Evolutionary conservation across 2,329 filamentous ascomycete genomes (phyloP), one percentile per base, ranked within the genome.

Genomic region (Paecilomyces formosus): DNA sequence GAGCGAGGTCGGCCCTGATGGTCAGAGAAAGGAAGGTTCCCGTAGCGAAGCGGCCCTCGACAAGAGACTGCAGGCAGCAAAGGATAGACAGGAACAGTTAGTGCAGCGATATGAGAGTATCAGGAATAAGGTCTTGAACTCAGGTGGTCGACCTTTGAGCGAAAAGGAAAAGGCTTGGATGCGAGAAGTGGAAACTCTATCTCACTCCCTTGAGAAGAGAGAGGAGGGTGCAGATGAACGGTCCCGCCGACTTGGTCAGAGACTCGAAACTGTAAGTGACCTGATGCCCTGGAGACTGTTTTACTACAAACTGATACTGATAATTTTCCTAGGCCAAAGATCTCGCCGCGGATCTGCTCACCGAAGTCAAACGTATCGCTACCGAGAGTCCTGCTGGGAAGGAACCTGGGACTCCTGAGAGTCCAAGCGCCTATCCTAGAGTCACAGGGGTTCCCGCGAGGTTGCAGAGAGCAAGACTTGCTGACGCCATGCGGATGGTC

Each of bases 401-500:
- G 24, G 70, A 71, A 45, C 67, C 68, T 52, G 63, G 63, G 35
- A 70, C 62, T 39, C 68, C 68, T 13, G 66, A 61, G n/a, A 69
- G 68, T 54, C 67, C 74, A 8, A 61, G 63, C 8, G 57, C 63
- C 30, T 68, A 70, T 6, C 66, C 73, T 4, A 70, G 65, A 57
- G 70, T 79, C 21, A 74, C 77, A 1, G 70, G 73, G 57, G 70
- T 79, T 21, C 74, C 77, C 0, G 70, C 73, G 52, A 70, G 74
- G 56, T 63, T 80, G 26, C 78, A 80, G 60, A 74, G 74, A 39
- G 75, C 76, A 35, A 78, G 74, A 66, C 69, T 80, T 54, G 70
- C 71, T 1, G 76, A 81, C 65, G 78, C 78, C 5, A 79, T 79
- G 76, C 72, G 68, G 49, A 76, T 81, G 76, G 76, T 81, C 53